These are phyloP conservation scores for Saksenaea oblongispora DNA, from an alignment of 371 early-diverging fungal genomes.

Conservation along the genomic window DNA sequence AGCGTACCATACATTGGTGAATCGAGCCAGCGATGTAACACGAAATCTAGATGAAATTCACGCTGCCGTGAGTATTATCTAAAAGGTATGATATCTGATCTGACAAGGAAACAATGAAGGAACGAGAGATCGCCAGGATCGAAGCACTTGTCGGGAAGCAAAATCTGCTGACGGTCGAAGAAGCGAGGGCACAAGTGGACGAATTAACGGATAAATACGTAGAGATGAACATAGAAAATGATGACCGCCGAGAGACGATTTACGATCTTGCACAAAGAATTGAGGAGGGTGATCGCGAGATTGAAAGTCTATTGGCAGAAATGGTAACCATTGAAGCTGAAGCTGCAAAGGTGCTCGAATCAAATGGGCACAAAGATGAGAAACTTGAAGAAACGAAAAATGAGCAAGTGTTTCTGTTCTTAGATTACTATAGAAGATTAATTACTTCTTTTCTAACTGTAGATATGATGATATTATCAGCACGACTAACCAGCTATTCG, in stretches of 20 bases:
- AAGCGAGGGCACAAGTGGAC: conserved; percentile 12
- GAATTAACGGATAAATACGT: conserved; percentile 6
- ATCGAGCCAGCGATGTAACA: neutral
- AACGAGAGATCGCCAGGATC: conserved; percentile 8
- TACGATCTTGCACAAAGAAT: neutral
- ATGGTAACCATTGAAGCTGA: neutral
- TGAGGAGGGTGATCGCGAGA: conserved; percentile 3
- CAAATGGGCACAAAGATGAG: neutral
- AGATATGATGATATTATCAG: neutral
- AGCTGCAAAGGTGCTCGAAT: neutral
- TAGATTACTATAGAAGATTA: neutral
- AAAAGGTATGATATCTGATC: neutral
- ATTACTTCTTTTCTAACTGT: neutral
- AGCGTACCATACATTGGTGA: neutral
- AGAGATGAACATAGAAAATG: conserved; percentile 10
- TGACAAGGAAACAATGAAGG: neutral
- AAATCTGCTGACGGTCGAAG: conserved; percentile 6
- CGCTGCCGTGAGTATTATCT: neutral
- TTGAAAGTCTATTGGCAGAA: neutral
- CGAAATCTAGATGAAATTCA: neutral
- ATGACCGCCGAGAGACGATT: conserved; percentile 8
- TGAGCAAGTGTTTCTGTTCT: neutral
- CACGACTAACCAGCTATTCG: neutral
- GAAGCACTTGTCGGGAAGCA: neutral
- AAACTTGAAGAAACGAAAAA: neutral